Evolutionary conservation across 225 moss, liverwort and hornwort species (phyloP).

Genomic region (Takakia lepidozioides): DNA sequence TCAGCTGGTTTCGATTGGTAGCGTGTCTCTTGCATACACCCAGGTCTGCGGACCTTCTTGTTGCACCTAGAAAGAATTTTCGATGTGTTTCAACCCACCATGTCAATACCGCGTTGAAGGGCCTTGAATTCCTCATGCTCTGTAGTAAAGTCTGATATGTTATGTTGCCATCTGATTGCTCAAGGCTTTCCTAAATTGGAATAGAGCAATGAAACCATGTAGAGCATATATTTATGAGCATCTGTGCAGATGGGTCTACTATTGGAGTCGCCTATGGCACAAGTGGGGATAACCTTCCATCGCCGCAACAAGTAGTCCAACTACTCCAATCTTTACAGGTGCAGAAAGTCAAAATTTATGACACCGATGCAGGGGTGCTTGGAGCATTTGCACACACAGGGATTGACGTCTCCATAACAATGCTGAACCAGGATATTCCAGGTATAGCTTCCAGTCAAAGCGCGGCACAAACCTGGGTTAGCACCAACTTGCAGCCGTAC

Average conservation of each 20-base stretch:
- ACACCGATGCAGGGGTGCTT: conserved; percentile 29
- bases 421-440: conserved; percentile 30
- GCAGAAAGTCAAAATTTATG: conserved; percentile 44
- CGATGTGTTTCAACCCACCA: too few relatives aligned
- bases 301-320: conserved; percentile 24
- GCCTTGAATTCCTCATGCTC: too few relatives aligned
- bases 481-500: conserved; percentile 54
- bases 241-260: conserved; percentile 25
- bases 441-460: conserved; percentile 22
- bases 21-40: too few relatives aligned
- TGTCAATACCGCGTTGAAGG: too few relatives aligned
- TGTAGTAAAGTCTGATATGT: too few relatives aligned
- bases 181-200: too few relatives aligned
- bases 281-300: conserved; percentile 40
- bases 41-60: too few relatives aligned
- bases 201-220: too few relatives aligned
- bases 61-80: too few relatives aligned
- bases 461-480: conserved; percentile 72
- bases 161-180: too few relatives aligned
- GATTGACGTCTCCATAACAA: conserved; percentile 43
- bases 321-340: conserved; percentile 40
- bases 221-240: too few relatives aligned
- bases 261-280: conserved; percentile 47
- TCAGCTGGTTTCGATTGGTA: too few relatives aligned
- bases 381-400: conserved; percentile 43